Conservation (phyloP, 768 basidiomycete species). For the Lactifluus subvellereus region DNA sequence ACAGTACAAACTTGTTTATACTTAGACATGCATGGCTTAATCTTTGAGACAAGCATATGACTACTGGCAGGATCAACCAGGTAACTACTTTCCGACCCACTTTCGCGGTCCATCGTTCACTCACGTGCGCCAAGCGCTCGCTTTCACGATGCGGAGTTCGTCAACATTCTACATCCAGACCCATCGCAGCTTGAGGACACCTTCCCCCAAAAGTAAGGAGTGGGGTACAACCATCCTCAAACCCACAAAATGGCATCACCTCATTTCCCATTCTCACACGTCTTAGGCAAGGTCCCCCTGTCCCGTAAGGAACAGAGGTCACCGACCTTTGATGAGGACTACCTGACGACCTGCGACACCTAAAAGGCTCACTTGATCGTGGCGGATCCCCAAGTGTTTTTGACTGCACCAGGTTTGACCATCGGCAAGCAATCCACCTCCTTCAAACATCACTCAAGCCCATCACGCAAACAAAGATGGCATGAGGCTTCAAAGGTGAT, state of each 20-base stretch:
- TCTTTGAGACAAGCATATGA: constrained; percentile 82
- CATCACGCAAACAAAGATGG: constrained; percentile 24
- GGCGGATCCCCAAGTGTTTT: constrained; percentile 33
- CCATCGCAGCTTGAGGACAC: not conserved
- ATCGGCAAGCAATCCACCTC: constrained; percentile 37
- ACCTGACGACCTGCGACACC: not conserved
- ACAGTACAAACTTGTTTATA: constrained; percentile 55
- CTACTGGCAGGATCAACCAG: constrained; percentile 84
- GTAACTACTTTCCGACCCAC: constrained; percentile 58
- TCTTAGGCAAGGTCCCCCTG: constrained; percentile 35
- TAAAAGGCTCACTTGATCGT: not conserved
- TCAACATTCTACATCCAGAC: not conserved
- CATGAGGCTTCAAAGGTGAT: constrained; percentile 19
- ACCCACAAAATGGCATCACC: constrained; percentile 33
- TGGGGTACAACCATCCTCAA: constrained; percentile 17
- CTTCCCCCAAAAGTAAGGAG: not conserved
- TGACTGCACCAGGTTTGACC: constrained; percentile 33
- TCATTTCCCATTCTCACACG: constrained; percentile 45
- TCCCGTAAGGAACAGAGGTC: constrained; percentile 29
- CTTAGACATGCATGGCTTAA: constrained; percentile 81
- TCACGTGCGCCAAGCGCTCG: constrained; percentile 23
- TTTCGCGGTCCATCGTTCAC: constrained; percentile 31
- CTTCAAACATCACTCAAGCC: constrained; percentile 25
- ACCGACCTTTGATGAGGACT: constrained; percentile 27
- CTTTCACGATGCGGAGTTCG: constrained; percentile 19